Conservation (phyloP, 1,284 basidiomycete genomes). For the Porogramme epimiltina region DNA sequence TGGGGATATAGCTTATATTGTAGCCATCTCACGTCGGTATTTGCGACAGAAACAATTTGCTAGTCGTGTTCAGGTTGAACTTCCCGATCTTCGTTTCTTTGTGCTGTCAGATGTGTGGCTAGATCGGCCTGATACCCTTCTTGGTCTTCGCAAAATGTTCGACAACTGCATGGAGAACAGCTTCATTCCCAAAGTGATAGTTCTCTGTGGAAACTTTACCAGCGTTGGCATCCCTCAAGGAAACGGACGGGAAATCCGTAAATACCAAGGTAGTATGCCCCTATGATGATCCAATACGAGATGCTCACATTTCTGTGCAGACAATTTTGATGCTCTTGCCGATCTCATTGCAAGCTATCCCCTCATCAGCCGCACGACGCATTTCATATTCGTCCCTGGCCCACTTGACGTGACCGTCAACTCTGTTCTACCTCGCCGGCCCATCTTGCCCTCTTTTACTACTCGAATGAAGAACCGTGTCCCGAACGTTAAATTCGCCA, state of each 20-base stretch:
- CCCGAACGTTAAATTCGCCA: slow-evolving; percentile 81
- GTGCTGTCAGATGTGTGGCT: slow-evolving; percentile 94
- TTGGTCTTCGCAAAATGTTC: slow-evolving; percentile 83
- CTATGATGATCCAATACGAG: background rate
- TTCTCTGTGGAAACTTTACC: slow-evolving; percentile 96
- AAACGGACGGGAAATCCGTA: slow-evolving; percentile 74
- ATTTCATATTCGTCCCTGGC: slow-evolving; percentile 94
- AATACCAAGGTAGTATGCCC: slow-evolving; percentile 73
- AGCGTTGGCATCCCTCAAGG: slow-evolving; percentile 80
- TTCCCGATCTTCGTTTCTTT: slow-evolving; percentile 86
- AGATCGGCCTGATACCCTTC: slow-evolving; percentile 85
- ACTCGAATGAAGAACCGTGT: slow-evolving; percentile 70
- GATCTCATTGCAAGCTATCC: slow-evolving; percentile 86
- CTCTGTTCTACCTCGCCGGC: slow-evolving; percentile 76
- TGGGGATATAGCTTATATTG: background rate
- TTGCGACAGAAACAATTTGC: slow-evolving; percentile 60
- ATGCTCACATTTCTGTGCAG: slow-evolving; percentile 38
- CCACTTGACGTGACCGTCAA: slow-evolving; percentile 86
- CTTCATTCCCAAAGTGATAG: slow-evolving; percentile 84
- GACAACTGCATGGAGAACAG: slow-evolving; percentile 90
- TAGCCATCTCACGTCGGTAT: background rate
- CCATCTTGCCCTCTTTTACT: slow-evolving; percentile 76
- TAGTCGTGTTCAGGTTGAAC: slow-evolving; percentile 62
- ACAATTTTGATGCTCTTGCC: slow-evolving; percentile 84
- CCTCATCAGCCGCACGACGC: slow-evolving; percentile 72